Evolutionary conservation across 176 grass and related monocot species (phyloP), one percentile per base, ranked within the genome.

Genomic region (Musa itinerans): DNA sequence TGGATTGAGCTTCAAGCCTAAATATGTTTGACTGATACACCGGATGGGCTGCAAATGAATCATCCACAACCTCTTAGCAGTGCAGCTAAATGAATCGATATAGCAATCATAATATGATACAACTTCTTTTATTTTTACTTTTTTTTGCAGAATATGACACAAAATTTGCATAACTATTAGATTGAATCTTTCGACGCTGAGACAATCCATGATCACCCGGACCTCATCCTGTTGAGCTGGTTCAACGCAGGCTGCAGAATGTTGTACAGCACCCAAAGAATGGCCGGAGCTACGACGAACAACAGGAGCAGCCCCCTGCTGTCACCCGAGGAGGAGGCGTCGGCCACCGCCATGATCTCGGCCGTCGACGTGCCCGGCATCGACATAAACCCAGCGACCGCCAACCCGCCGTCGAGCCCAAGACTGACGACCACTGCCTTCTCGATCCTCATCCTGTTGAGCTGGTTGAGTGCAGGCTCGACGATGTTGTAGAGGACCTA

Each of bases 401-500:
- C 21, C 26, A 68, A 24, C 14, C 65, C 24, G 3, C 25, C 66
- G 14, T 29, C 66, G 15, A 69, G 66, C 26, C 66, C 66, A 1
- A 69, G 66, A 23, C 66, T 23, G 13, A 69, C 13, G 66, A 48
- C 15, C 25, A 69, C 66, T 43, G 26, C 66, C 66, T 69, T 69
- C 25, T 49, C 66, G 27, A 13, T 69, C 14, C 66, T 69, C 66
- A 69, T 69, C 27, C 66, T 69, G 27, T 69, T 50, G 25, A 69
- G 66, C 66, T 69, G 66, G 66, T 69, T 69, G 66, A 69, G 66
- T 9, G 66, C 66, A 12, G 66, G 66, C 66, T 50, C 29, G 25
- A 69, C 29, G 27, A 69, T 69, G 66, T 69, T 69, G 66, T 69
- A 69, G 25, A 69, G 66, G 66, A 69, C 66, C 66, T 29, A 69